These are phyloP conservation scores for Debaryomyces sp. DNA, from an alignment of 1,139 yeast species.

Conservation along the genomic window DNA sequence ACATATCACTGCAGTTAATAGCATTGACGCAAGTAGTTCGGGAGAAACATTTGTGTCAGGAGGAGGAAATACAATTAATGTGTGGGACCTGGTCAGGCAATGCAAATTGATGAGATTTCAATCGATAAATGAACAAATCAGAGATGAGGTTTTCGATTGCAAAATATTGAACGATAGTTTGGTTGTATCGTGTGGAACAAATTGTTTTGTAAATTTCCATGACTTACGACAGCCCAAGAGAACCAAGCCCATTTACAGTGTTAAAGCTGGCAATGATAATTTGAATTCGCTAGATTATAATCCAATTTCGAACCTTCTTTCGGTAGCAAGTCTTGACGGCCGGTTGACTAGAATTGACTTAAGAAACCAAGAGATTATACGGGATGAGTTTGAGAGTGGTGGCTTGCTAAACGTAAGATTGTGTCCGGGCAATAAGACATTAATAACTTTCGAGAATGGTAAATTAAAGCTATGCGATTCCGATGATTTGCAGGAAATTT, in stretches of 20 bases:
- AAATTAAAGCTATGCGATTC: conserved; percentile 10
- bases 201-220: conserved; percentile 15
- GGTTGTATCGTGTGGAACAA: conserved; percentile 29
- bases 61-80: conserved; percentile 9
- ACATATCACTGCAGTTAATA: conserved; percentile 22
- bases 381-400: conserved; percentile 16
- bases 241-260: conserved; percentile 12
- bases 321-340: conserved; percentile 34
- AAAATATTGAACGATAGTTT: conserved; percentile 17
- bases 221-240: conserved; percentile 16
- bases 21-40: conserved; percentile 17
- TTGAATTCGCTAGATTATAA: conserved; percentile 26
- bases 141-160: conserved; percentile 15
- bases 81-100: conserved; percentile 21
- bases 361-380: conserved; percentile 20
- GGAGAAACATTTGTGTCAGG: conserved; percentile 13
- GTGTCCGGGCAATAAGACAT: conserved; percentile 6
- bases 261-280: conserved; percentile 31
- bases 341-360: conserved; percentile 29
- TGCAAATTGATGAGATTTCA: conserved; percentile 11
- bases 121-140: conserved; percentile 11
- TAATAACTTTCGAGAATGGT: conserved; percentile 18
- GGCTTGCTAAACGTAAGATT: conserved; percentile 10
- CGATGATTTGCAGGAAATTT: conserved; percentile 6
- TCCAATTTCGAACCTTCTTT: conserved; percentile 12